Percentiles rank a stretch among this genome's conserved stretches.
Evolutionary conservation across 1,284 basidiomycete species (phyloP).

Genomic region (Cronartium quercuum): DNA sequence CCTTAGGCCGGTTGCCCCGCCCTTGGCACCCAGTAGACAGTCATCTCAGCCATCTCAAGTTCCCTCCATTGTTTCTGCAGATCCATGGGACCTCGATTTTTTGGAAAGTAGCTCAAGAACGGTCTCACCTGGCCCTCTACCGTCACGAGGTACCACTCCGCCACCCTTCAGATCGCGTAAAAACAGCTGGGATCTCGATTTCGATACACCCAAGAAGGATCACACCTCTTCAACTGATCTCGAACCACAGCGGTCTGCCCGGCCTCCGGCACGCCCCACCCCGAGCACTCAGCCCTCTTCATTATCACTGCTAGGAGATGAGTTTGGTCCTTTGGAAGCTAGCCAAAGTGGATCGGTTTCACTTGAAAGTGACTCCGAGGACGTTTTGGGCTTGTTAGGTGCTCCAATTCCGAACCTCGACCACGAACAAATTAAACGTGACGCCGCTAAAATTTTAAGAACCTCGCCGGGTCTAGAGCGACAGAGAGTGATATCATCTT

Average conservation of each 20-base stretch:
- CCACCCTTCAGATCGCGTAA: conserved; percentile 8
- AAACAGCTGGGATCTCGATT: conserved; percentile 25
- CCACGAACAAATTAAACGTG: conserved; percentile 5
- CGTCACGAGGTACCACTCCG: neutral
- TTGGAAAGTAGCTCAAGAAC: neutral
- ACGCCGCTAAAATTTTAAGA: conserved; percentile 8
- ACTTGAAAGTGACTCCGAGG: neutral
- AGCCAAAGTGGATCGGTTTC: neutral
- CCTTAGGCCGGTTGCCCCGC: neutral
- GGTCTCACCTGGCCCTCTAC: neutral
- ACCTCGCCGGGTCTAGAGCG: neutral
- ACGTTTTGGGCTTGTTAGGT: conserved; percentile 21
- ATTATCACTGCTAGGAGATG: conserved; percentile 17
- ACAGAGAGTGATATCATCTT: too few species aligned
- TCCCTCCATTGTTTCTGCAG: neutral
- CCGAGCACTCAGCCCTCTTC: neutral
- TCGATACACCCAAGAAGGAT: neutral
- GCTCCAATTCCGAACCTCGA: conserved; percentile 15
- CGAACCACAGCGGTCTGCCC: neutral
- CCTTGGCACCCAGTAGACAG: neutral
- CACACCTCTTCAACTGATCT: too few species aligned
- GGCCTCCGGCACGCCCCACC: neutral
- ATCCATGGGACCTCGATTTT: neutral
- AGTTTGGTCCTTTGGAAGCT: conserved; percentile 24
- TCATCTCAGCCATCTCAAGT: neutral